Percentiles rank a stretch among this genome's conserved stretches.
These are phyloP conservation scores for Nakazawaea wickerhamii DNA, from an alignment of 805 yeast genomes.

Conservation along the genomic window DNA sequence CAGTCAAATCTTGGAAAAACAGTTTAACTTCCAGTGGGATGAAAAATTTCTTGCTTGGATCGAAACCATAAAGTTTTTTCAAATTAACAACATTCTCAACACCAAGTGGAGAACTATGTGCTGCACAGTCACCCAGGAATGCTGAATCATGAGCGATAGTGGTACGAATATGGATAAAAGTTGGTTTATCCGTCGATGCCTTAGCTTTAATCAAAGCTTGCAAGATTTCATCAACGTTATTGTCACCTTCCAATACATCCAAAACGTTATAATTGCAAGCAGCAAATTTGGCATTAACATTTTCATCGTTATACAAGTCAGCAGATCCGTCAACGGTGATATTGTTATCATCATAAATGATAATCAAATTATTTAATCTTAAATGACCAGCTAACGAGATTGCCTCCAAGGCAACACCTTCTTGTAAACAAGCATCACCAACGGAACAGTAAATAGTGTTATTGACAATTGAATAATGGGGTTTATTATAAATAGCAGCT, in stretches of 20 bases:
- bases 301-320: slow-evolving; percentile 29
- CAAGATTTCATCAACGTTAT: slow-evolving; percentile 25
- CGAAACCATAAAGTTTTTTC: slow-evolving; percentile 19
- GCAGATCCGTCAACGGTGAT: slow-evolving; percentile 33
- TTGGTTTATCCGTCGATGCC: slow-evolving; percentile 26
- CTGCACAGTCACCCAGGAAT: slow-evolving; percentile 25
- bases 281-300: slow-evolving; percentile 26
- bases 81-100: slow-evolving; percentile 15
- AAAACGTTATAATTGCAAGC: slow-evolving; percentile 33
- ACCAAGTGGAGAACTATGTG: slow-evolving; percentile 33
- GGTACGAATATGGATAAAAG: slow-evolving; percentile 30
- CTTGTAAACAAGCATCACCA: slow-evolving; percentile 38
- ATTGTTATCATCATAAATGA: slow-evolving; percentile 33
- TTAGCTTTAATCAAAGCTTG: slow-evolving; percentile 31
- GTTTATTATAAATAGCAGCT: slow-evolving; percentile 29
- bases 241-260: slow-evolving; percentile 29
- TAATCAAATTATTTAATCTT: slow-evolving; percentile 29
- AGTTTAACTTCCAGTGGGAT: slow-evolving; percentile 25
- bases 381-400: slow-evolving; percentile 35
- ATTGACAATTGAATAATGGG: slow-evolving; percentile 24
- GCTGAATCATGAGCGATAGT: slow-evolving; percentile 29
- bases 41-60: slow-evolving; percentile 18
- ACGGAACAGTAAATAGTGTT: slow-evolving; percentile 29
- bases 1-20: slow-evolving; percentile 21
- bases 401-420: slow-evolving; percentile 35